Percentiles rank a stretch among this genome's conserved stretches.
phyloP scores from a whole-genome alignment of 1,284 basidiomycete species.

The Inonotus hispidus region DNA sequence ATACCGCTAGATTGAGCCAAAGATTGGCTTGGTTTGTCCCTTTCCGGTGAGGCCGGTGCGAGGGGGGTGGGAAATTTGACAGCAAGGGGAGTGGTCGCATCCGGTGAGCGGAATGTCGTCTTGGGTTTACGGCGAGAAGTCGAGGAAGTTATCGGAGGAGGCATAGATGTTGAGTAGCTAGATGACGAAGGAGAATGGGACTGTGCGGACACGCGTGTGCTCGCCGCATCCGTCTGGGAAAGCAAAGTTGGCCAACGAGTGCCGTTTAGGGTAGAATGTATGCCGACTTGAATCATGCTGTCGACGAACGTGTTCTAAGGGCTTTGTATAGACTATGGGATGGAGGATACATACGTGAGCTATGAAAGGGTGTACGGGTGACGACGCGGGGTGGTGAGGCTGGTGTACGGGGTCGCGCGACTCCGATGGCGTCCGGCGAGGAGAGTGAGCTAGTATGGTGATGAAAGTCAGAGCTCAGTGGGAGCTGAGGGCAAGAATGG shows the following conservation, averaged over 20 bases:
- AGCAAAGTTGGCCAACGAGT: constrained; percentile 28
- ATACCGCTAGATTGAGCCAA: constrained; percentile 1
- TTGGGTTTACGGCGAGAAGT: constrained; percentile 29
- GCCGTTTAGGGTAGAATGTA: constrained; percentile 24
- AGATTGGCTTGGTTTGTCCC: background rate
- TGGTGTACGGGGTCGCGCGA: background rate
- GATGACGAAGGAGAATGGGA: background rate
- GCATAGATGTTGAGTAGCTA: constrained; percentile 3
- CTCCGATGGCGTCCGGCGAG: background rate
- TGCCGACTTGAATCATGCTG: constrained; percentile 16
- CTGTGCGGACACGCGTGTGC: constrained; percentile 12
- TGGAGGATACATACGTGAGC: background rate
- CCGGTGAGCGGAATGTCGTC: constrained; percentile 30
- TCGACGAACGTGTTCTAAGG: background rate
- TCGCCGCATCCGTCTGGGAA: constrained; percentile 18
- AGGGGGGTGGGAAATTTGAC: constrained; percentile 21
- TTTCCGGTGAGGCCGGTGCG: constrained; percentile 5
- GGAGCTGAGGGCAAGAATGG: background rate
- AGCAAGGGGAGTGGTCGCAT: constrained; percentile 21
- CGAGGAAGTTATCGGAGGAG: constrained; percentile 14
- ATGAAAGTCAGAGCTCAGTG: background rate
- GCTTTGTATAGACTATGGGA: background rate
- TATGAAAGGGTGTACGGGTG: background rate
- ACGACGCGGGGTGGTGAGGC: background rate
- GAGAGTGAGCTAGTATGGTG: background rate